Base-by-base conservation (phyloP, 306 rosid genomes). In the Rosa multiflora region DNA sequence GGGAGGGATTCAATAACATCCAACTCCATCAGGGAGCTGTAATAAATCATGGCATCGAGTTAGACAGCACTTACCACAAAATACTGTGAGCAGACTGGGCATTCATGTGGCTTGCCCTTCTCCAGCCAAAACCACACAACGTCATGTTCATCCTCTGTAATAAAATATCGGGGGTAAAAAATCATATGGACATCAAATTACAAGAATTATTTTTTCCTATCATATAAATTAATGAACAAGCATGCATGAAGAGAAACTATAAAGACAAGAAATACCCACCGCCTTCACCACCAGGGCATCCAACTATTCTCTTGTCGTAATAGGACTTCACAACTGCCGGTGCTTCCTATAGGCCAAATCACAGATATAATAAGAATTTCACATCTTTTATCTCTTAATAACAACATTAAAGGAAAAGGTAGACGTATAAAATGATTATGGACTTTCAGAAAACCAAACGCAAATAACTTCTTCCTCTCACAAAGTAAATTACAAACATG, bases 91-190 rank as follows among this genome's bases (percentile, higher is more conserved):
- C 99, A 95, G 70, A 92, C 99, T 5, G 99, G 98, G 58, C 99
- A 95, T 90, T 92, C 98, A 82, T 84, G 88, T 10, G 96, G 91
- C 85, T 92, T 88, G 77, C 82, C 94, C 82, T 95, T 92, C 90
- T 88, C 90, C 96, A 95, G 88, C 96, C 99, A 93, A 88, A 95
- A 95, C 98, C 99, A 95, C 82, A 95, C 96, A 85, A 95, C 93
- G 79, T 95, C 99, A 76, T 95, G 99, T 85, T 92, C 97, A 84
- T 95, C 99, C 89, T 95, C 97, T 95, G 90, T 83, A n/a, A 67
- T 46, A 42, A 80, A 78, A 61, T 80, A 76, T 73, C 62, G 43
- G 72, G 53, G 63, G 76, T 5, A 76, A 55, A 77, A 86, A 20
- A 49, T 66, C 69, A 80, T 23, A 46, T 20, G 44, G 43, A 67